A percentile compares a stretch with the other conserved stretches of the same genome.
These are phyloP conservation scores for Posidonia oceanica DNA, from an alignment of 116 monocot genomes.

Conservation along the genomic window DNA sequence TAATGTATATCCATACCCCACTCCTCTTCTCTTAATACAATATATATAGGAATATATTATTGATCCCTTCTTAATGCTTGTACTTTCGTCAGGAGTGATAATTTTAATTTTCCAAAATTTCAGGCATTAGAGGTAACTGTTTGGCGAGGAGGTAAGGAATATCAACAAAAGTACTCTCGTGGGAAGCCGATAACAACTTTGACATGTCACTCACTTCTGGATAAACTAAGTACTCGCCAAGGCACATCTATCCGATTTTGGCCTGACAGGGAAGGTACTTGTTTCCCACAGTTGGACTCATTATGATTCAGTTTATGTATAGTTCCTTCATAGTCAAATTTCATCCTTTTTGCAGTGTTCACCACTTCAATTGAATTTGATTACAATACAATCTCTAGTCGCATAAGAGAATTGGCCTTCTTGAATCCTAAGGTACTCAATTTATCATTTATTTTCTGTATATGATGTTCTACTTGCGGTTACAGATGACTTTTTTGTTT, in stretches of 20 bases:
- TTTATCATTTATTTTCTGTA: not conserved
- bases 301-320: slow-evolving; percentile 4
- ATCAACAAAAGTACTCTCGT: slow-evolving; percentile 66
- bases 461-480: not conserved
- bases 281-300: not conserved
- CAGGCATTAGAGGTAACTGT: slow-evolving; percentile 88
- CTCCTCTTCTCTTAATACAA: no score
- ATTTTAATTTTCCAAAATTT: not conserved
- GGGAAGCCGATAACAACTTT: slow-evolving; percentile 80
- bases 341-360: slow-evolving; percentile 52
- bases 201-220: slow-evolving; percentile 23
- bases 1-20: no score
- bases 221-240: slow-evolving; percentile 31
- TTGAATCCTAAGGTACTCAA: slow-evolving; percentile 78
- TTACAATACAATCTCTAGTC: slow-evolving; percentile 79
- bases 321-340: not conserved
- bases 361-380: slow-evolving; percentile 84
- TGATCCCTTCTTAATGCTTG: not conserved
- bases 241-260: slow-evolving; percentile 91
- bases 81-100: not conserved
- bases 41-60: no score
- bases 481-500: no score
- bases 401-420: slow-evolving; percentile 94
- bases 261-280: slow-evolving; percentile 83
- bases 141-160: slow-evolving; percentile 88